Evolutionary conservation across 352 stramenopile genomes (phyloP), one percentile per base, ranked within the genome.

Genomic region (Albugo candida): DNA sequence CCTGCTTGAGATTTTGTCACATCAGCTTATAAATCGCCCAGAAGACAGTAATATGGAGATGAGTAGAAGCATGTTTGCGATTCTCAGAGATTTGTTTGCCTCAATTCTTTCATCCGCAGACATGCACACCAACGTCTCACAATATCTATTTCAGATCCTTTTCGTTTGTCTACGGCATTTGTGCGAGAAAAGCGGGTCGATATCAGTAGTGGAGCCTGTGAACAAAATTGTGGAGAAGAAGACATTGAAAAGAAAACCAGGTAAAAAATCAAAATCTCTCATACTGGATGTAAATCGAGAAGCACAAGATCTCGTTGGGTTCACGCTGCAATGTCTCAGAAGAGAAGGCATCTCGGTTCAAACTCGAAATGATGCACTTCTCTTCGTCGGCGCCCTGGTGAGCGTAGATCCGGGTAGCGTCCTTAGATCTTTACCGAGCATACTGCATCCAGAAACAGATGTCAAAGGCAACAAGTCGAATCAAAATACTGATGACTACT

Each of bases 141-240:
- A 88, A 51, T 88, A 88, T 56, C 63, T 84, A n/a, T 48, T 85
- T 14, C 76, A 88, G 54, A 64, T 88, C 13, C 53, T 88, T 16
- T 88, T 85, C 48, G 65, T 63, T 21, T 85, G 76, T 34, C 55
- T 88, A 46, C 70, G 76, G 48, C 72, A 71, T 37, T 63, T 83
- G 8, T 88, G 76, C 31, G 66, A 85, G 44, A 61, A 66, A 17
- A 60, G 59, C 34, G 48, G 41, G 1, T 41, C 47, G 12, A 36
- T 49, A 1, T 53, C 56, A 5, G 50, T 54, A 19, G 24, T 16
- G 20, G n/a, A 24, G 3, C 2, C 2, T 48, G 20, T 48, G 6
- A 19, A 24, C 35, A 10, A 19, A 43, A 51, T 51, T 35, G 20
- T 17, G n/a, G 38, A 5, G 11, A 41, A 17, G 13, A 12, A 50